Evolutionary conservation across 2,329 filamentous ascomycete genomes (phyloP).

Genomic region (Plenodomus tracheiphilus): DNA sequence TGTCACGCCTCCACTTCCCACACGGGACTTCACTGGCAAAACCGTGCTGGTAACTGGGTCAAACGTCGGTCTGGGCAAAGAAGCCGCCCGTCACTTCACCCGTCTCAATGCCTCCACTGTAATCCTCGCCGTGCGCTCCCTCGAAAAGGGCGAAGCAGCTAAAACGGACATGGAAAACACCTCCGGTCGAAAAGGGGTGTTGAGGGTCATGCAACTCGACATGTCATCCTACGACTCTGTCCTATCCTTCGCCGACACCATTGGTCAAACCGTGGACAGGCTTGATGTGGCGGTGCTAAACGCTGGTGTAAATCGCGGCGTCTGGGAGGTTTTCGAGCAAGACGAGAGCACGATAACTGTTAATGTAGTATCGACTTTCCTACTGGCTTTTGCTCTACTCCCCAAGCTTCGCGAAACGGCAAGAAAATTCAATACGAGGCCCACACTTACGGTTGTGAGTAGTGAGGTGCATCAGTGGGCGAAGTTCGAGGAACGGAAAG

Average conservation of each 20-base stretch:
- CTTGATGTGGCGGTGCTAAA: conserved; percentile 47
- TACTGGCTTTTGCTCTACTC: conserved; percentile 38
- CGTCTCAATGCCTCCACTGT: conserved; percentile 46
- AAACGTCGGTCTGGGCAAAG: conserved; percentile 53
- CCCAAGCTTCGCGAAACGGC: conserved; percentile 33
- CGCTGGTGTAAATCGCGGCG: conserved; percentile 39
- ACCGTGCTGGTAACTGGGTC: conserved; percentile 54
- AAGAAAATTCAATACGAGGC: conserved; percentile 21
- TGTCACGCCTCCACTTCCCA: conserved; percentile 38
- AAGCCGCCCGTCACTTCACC: conserved; percentile 51
- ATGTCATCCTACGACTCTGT: conserved; percentile 47
- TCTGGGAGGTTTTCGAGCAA: conserved; percentile 29
- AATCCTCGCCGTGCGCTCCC: conserved; percentile 51
- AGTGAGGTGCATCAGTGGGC: conserved; percentile 38
- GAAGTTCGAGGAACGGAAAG: conserved; percentile 26
- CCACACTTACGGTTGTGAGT: conserved; percentile 36
- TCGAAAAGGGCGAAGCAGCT: conserved; percentile 51
- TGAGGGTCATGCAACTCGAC: conserved; percentile 54
- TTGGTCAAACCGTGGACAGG: conserved; percentile 22
- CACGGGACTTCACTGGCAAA: conserved; percentile 34
- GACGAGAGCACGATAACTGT: conserved; percentile 43
- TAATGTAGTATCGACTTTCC: conserved; percentile 46
- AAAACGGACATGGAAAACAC: conserved; percentile 45
- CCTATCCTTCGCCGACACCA: conserved; percentile 34
- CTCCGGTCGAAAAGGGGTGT: conserved; percentile 32